phyloP scores from a whole-genome alignment of 495 filamentous ascomycete species.

The Penicillium verhagenii region DNA sequence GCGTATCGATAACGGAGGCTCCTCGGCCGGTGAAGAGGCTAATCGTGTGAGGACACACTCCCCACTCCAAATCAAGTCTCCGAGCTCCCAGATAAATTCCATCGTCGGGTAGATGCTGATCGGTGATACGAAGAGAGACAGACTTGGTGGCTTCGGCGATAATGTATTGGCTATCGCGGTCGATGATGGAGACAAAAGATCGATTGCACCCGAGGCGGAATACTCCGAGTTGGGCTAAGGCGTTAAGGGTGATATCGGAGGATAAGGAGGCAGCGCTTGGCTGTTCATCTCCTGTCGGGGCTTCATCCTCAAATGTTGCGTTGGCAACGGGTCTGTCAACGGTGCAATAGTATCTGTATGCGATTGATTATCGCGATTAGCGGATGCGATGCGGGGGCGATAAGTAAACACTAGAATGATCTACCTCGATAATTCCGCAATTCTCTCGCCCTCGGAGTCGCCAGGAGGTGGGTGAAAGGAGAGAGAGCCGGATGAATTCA shows the following conservation, averaged over 20 bases:
- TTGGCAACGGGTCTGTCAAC: constrained; percentile 14
- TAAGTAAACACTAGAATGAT: neutral
- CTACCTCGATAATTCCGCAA: constrained; percentile 24
- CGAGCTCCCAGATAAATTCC: constrained; percentile 44
- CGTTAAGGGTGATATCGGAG: constrained; percentile 59
- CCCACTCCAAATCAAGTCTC: constrained; percentile 40
- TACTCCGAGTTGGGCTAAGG: constrained; percentile 61
- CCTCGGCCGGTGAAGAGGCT: constrained; percentile 31
- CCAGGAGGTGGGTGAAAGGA: neutral
- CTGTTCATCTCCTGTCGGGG: constrained; percentile 16
- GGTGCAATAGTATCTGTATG: constrained; percentile 33
- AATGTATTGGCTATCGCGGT: constrained; percentile 56
- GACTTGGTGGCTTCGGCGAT: constrained; percentile 62
- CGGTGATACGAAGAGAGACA: constrained; percentile 42
- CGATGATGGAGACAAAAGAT: constrained; percentile 59
- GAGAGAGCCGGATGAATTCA: constrained; percentile 2
- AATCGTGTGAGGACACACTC: constrained; percentile 50
- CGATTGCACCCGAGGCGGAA: constrained; percentile 53
- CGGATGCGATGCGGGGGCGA: neutral
- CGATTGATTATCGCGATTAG: neutral
- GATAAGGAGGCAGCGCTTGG: constrained; percentile 26
- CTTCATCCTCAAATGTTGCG: neutral
- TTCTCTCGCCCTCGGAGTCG: constrained; percentile 22
- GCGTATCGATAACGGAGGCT: constrained; percentile 19
- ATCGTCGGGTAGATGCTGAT: constrained; percentile 35